These are phyloP conservation scores for Tephrocybe sp. DNA, from an alignment of 768 basidiomycete species.

Conservation along the genomic window DNA sequence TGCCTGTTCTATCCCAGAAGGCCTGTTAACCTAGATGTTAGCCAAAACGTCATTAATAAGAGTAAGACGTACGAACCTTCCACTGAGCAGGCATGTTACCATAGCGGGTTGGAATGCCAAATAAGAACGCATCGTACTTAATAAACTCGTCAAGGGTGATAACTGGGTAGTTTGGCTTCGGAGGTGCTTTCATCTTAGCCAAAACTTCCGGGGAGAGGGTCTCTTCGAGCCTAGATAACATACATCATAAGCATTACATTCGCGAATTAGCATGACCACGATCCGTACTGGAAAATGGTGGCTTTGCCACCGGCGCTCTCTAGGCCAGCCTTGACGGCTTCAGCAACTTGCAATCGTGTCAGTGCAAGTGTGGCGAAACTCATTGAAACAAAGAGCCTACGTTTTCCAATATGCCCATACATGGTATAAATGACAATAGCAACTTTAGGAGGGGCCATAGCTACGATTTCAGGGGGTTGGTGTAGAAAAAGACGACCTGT, in stretches of 20 bases:
- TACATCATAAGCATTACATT: not conserved
- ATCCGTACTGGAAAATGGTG: conserved; percentile 51
- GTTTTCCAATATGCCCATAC: conserved; percentile 68
- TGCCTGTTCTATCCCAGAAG: conserved; percentile 80
- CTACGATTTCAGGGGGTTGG: not conserved
- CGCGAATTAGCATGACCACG: not conserved
- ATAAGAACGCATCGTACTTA: conserved; percentile 67
- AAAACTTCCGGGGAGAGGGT: conserved; percentile 73
- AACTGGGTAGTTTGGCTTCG: conserved; percentile 71
- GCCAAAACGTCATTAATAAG: not conserved
- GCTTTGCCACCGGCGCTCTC: conserved; percentile 45
- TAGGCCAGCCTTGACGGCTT: conserved; percentile 47
- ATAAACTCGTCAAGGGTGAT: conserved; percentile 51
- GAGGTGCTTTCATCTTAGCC: conserved; percentile 63
- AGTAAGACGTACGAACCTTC: conserved; percentile 43
- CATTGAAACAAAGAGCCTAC: conserved; percentile 36
- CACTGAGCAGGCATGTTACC: conserved; percentile 82
- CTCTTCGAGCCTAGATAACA: conserved; percentile 59
- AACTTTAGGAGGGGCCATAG: conserved; percentile 51
- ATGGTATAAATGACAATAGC: conserved; percentile 74
- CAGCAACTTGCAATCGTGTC: conserved; percentile 47
- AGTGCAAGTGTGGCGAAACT: not conserved
- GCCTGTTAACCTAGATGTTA: conserved; percentile 31
- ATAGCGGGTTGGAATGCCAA: conserved; percentile 80
- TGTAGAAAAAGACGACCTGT: not conserved